These are phyloP conservation scores for Xerocomus brunneocitrinus DNA, from an alignment of 768 basidiomycete genomes.

Conservation along the genomic window DNA sequence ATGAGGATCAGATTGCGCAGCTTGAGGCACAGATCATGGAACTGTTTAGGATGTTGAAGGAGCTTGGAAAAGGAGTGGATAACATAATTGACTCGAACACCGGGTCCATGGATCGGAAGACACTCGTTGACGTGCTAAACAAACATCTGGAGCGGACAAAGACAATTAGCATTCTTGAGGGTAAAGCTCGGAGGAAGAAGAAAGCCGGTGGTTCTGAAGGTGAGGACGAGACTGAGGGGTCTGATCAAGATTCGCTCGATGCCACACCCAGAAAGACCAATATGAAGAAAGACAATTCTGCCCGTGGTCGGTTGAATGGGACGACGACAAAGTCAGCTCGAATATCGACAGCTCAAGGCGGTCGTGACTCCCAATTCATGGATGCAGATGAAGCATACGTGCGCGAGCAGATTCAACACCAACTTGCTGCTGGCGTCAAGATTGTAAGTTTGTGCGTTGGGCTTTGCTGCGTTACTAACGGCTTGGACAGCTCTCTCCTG, in stretches of 20 bases:
- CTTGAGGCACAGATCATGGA: conserved; percentile 92
- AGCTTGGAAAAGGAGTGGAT: conserved; percentile 73
- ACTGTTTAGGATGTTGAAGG: conserved; percentile 89
- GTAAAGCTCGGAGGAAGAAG: conserved; percentile 40
- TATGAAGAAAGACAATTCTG: conserved; percentile 34
- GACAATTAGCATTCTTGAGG: conserved; percentile 84
- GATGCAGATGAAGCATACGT: conserved; percentile 83
- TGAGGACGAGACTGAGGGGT: conserved; percentile 31
- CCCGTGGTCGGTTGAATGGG: conserved; percentile 28
- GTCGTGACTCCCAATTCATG: conserved; percentile 78
- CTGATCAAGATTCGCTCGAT: conserved; percentile 48
- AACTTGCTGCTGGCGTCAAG: conserved; percentile 68
- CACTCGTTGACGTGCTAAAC: conserved; percentile 75
- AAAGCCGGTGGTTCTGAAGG: conserved; percentile 31
- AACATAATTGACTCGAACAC: conserved; percentile 61
- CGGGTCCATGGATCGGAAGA: conserved; percentile 70
- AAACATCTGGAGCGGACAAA: conserved; percentile 78
- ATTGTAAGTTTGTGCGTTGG: conserved; percentile 43
- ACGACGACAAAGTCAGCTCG: conserved; percentile 31
- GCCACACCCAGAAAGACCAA: conserved; percentile 56
- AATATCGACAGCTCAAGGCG: conserved; percentile 40
- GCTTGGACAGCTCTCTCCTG: conserved; percentile 53
- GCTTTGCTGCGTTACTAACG: conserved; percentile 12
- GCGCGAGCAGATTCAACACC: conserved; percentile 83
- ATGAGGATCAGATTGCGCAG: conserved; percentile 83